phyloP scores from a whole-genome alignment of 1,284 basidiomycete species.

The Thelephora terrestris region DNA sequence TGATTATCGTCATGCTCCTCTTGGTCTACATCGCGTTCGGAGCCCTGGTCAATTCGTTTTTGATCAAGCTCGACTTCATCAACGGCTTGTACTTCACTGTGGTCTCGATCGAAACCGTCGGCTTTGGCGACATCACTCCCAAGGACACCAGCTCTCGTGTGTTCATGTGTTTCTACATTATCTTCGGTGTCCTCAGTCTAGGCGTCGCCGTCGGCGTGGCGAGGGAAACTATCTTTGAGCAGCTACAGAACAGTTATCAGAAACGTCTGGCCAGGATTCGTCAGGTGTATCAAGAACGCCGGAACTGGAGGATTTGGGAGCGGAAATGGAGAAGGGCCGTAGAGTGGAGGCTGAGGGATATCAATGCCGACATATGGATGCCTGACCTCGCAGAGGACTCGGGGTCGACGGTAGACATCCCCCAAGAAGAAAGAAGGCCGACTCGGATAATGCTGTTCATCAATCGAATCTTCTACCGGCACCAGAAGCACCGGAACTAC shows the following conservation, averaged over 20 bases:
- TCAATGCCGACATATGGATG: constrained; percentile 52
- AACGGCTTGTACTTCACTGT: constrained; percentile 64
- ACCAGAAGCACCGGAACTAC: neutral
- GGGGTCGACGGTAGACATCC: no score
- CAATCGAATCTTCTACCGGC: no score
- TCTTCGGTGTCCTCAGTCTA: constrained; percentile 45
- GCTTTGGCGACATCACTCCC: constrained; percentile 71
- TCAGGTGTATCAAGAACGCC: neutral
- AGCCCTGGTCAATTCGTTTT: constrained; percentile 45
- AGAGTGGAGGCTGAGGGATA: constrained; percentile 42
- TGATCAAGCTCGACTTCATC: constrained; percentile 65
- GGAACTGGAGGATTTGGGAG: constrained; percentile 19
- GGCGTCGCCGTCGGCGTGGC: constrained; percentile 16
- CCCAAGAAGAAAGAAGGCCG: no score
- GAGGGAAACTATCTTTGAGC: constrained; percentile 63
- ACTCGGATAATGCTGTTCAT: no score
- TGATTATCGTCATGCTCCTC: constrained; percentile 68
- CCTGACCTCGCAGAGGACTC: constrained; percentile 18
- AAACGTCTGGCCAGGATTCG: constrained; percentile 29
- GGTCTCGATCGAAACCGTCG: constrained; percentile 65
- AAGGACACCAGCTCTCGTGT: constrained; percentile 35
- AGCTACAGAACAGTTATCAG: constrained; percentile 50
- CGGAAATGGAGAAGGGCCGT: constrained; percentile 47
- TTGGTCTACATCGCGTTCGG: constrained; percentile 69
- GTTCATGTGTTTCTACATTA: constrained; percentile 49